Evolutionary conservation across 129 eudicot species (phyloP).

Genomic region (Chrysanthemum makinoi): DNA sequence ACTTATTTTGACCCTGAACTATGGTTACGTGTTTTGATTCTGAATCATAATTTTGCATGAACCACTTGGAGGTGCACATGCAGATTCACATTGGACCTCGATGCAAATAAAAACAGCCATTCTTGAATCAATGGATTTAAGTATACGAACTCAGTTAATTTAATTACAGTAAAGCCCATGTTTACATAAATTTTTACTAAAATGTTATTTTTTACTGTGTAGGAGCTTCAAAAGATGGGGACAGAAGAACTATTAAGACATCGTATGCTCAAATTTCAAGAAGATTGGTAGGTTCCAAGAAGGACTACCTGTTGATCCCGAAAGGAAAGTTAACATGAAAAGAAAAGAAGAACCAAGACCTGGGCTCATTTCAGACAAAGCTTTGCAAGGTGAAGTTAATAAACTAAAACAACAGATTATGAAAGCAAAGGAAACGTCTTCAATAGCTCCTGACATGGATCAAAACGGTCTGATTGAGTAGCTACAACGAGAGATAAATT

Average conservation of each 20-base stretch:
- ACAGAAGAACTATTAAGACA: conserved; percentile 56
- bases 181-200: conserved; percentile 2
- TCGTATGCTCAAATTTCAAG: conserved; percentile 60
- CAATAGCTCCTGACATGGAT: conserved; percentile 35
- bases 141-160: conserved; percentile 27
- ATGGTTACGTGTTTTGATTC: too few species aligned
- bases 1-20: too few species aligned
- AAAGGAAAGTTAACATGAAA: conserved; percentile 61
- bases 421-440: conserved; percentile 47
- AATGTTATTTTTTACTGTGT: background rate
- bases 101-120: conserved; percentile 75
- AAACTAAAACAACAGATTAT: conserved; percentile 52
- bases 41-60: conserved; percentile 49
- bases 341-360: conserved; percentile 52
- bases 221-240: conserved; percentile 76
- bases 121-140: conserved; percentile 78
- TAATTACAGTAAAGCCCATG: background rate
- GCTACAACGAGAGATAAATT: conserved; percentile 49
- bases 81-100: conserved; percentile 92
- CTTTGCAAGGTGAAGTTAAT: conserved; percentile 60
- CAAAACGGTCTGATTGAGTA: conserved; percentile 52
- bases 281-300: conserved; percentile 73
- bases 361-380: conserved; percentile 47
- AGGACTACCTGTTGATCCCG: conserved; percentile 62
- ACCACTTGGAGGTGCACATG: conserved; percentile 99